Conservation (phyloP, 306 rosid species). For the Morella rubra region DNA sequence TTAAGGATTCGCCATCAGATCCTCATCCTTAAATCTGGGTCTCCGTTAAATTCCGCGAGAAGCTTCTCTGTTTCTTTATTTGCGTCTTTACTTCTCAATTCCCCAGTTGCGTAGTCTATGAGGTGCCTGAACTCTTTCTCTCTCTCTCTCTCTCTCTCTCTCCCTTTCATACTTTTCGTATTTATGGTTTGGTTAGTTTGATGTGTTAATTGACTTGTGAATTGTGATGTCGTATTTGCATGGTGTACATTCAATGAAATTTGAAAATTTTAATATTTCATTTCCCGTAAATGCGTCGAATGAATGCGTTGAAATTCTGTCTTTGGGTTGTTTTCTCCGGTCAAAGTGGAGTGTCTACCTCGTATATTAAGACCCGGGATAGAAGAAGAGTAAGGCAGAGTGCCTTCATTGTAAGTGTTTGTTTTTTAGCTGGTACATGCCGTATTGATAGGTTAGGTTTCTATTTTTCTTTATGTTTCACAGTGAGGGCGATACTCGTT, state of each 20-base stretch:
- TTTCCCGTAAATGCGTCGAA: too few species aligned
- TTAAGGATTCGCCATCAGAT: conserved; percentile 7
- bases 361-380: too few species aligned
- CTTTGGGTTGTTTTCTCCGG: too few species aligned
- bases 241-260: too few species aligned
- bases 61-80: background rate
- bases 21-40: conserved; percentile 14
- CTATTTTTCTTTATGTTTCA: background rate
- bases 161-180: background rate
- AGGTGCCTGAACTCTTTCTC: conserved; percentile 26
- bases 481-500: background rate
- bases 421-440: background rate
- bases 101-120: conserved; percentile 19
- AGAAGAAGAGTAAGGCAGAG: background rate
- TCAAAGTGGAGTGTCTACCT: too few species aligned
- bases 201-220: background rate
- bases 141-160: background rate
- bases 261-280: too few species aligned
- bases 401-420: background rate
- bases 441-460: background rate
- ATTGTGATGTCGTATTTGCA: background rate
- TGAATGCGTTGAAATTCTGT: too few species aligned
- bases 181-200: background rate
- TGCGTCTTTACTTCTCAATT: background rate
- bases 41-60: background rate